These are phyloP conservation scores for Zymoseptoria passerinii DNA, from an alignment of 2,329 filamentous ascomycete genomes.

Conservation along the genomic window DNA sequence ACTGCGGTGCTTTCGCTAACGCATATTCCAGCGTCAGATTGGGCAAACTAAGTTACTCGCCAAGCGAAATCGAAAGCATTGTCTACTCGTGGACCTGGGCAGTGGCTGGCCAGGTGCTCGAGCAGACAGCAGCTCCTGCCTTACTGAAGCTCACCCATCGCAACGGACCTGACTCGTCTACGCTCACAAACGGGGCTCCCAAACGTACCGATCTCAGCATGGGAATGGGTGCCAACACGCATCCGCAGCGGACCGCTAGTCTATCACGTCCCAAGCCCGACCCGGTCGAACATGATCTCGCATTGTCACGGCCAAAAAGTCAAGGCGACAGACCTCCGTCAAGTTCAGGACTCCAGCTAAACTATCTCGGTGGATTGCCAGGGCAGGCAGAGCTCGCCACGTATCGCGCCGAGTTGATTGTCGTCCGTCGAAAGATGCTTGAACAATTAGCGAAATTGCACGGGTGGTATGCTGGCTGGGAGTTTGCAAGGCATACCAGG, in stretches of 20 bases:
- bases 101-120: conserved; percentile 65
- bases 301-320: conserved; percentile 3
- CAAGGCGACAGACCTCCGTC: conserved; percentile 12
- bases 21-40: not conserved
- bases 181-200: conserved; percentile 13
- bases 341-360: conserved; percentile 9
- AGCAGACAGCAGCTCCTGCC: conserved; percentile 49
- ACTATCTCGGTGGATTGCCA: conserved; percentile 18
- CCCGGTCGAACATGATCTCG: conserved; percentile 5
- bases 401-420: conserved; percentile 70
- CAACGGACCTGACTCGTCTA: conserved; percentile 2
- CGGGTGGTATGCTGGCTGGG: conserved; percentile 73
- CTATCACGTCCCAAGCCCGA: conserved; percentile 9
- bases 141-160: conserved; percentile 17
- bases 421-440: conserved; percentile 70
- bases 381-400: conserved; percentile 74
- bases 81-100: conserved; percentile 72
- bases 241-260: conserved; percentile 26
- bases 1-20: not conserved
- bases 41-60: not conserved
- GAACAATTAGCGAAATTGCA: conserved; percentile 63
- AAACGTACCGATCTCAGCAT: conserved; percentile 21
- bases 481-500: conserved; percentile 23
- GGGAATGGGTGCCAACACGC: conserved; percentile 24
- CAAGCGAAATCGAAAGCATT: conserved; percentile 57